A percentile compares a stretch with the other conserved stretches of the same genome.
Evolutionary conservation across 2,329 filamentous ascomycete species (phyloP).

Genomic region (Sclerotinia minor): DNA sequence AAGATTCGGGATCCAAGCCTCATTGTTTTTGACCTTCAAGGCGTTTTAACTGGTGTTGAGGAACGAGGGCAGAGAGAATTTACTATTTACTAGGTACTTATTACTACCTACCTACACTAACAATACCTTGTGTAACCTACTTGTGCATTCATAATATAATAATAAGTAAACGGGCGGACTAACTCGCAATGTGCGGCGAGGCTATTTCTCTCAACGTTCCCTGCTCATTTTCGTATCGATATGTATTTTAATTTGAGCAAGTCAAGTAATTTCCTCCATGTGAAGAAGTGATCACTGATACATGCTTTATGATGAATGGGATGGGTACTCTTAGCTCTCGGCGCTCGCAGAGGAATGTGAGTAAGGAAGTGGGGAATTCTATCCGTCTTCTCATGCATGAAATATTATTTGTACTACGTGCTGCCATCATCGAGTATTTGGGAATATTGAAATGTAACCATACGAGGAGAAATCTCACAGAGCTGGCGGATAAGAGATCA

Average conservation of each 20-base stretch:
- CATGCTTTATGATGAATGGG: no score
- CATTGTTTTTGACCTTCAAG: background rate
- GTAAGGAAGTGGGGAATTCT: background rate
- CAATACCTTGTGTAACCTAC: no score
- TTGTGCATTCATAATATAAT: background rate
- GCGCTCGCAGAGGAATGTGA: background rate
- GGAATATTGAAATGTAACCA: background rate
- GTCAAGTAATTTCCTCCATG: background rate
- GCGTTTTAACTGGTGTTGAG: background rate
- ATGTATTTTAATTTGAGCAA: background rate
- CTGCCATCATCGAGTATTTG: background rate
- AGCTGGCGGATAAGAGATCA: background rate
- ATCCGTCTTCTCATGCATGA: background rate
- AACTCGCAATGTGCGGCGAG: background rate
- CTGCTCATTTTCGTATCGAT: background rate
- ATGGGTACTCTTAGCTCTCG: no score
- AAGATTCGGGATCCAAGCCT: no score
- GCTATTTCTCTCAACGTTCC: background rate
- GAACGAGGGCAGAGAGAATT: background rate
- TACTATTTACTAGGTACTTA: background rate
- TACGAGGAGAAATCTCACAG: background rate
- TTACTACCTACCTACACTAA: no score
- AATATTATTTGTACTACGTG: background rate
- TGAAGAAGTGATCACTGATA: background rate
- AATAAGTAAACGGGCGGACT: no score